These are phyloP conservation scores for Hypoxylon sp. DNA, from an alignment of 2,329 filamentous ascomycete genomes.

Conservation along the genomic window DNA sequence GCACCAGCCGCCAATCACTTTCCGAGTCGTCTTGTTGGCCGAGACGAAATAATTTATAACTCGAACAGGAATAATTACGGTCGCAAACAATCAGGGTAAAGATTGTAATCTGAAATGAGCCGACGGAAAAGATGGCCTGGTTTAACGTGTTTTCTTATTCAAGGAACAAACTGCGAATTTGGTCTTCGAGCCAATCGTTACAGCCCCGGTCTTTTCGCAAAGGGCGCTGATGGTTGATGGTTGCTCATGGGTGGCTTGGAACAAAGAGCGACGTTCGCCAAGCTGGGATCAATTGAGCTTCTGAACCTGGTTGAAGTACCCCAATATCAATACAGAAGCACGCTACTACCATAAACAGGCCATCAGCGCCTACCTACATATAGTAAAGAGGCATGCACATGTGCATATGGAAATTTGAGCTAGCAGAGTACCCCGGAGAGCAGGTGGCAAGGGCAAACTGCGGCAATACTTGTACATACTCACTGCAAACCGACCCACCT, in stretches of 20 bases:
- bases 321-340: conserved; percentile 1
- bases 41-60: conserved; percentile 8
- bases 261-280: conserved; percentile 41
- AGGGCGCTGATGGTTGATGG: conserved; percentile 24
- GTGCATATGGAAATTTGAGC: conserved; percentile 17
- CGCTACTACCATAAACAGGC: neutral
- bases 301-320: conserved; percentile 5
- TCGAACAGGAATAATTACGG: neutral
- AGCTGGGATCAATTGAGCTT: conserved; percentile 17
- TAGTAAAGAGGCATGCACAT: conserved; percentile 2
- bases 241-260: conserved; percentile 36
- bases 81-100: conserved; percentile 5
- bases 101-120: conserved; percentile 8
- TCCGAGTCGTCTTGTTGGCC: conserved; percentile 16
- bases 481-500: neutral
- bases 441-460: conserved; percentile 7
- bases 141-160: conserved; percentile 34
- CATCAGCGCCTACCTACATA: neutral
- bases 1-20: conserved; percentile 37
- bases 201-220: conserved; percentile 6
- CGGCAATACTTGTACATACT: conserved; percentile 1
- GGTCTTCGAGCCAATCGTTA: conserved; percentile 29
- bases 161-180: conserved; percentile 29
- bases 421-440: conserved; percentile 1
- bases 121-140: neutral